Evolutionary conservation across 2,329 filamentous ascomycete genomes (phyloP).

Genomic region (Curvularia lunata): DNA sequence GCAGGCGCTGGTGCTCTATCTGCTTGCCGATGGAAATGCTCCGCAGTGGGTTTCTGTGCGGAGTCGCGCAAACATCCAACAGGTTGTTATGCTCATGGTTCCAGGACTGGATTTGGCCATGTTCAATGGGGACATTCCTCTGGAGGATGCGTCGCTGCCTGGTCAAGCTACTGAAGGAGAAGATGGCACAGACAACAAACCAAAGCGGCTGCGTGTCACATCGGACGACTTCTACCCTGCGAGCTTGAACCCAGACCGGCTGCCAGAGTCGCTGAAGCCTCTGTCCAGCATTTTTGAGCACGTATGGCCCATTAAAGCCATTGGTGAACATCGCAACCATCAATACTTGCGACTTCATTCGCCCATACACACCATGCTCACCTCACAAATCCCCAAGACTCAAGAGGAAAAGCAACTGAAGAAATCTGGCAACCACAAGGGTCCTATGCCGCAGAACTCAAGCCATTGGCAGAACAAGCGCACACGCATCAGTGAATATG

Average conservation of each 20-base stretch:
- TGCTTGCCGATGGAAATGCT: constrained; percentile 64
- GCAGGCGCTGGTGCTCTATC: constrained; percentile 64
- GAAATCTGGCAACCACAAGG: constrained; percentile 46
- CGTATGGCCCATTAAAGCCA: constrained; percentile 86
- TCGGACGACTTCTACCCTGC: constrained; percentile 59
- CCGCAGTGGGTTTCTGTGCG: constrained; percentile 69
- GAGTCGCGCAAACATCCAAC: constrained; percentile 64
- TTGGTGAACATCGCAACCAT: constrained; percentile 74
- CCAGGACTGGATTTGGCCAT: constrained; percentile 89
- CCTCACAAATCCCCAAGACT: constrained; percentile 71
- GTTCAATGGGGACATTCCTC: constrained; percentile 67
- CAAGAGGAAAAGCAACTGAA: constrained; percentile 70
- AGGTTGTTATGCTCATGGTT: constrained; percentile 89
- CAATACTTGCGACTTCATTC: constrained; percentile 79
- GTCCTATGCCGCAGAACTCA: constrained; percentile 66
- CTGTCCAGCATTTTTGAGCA: constrained; percentile 84
- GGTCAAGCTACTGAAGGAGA: constrained; percentile 7
- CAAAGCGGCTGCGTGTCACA: constrained; percentile 45
- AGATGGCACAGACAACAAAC: constrained; percentile 22
- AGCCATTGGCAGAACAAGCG: constrained; percentile 74
- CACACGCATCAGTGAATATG: constrained; percentile 80
- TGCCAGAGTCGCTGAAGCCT: constrained; percentile 59
- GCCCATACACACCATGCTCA: constrained; percentile 83
- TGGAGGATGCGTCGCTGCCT: constrained; percentile 20
- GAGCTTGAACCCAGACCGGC: constrained; percentile 49